phyloP scores from a whole-genome alignment of 352 stramenopile species.

The Phytophthora sojae region DNA sequence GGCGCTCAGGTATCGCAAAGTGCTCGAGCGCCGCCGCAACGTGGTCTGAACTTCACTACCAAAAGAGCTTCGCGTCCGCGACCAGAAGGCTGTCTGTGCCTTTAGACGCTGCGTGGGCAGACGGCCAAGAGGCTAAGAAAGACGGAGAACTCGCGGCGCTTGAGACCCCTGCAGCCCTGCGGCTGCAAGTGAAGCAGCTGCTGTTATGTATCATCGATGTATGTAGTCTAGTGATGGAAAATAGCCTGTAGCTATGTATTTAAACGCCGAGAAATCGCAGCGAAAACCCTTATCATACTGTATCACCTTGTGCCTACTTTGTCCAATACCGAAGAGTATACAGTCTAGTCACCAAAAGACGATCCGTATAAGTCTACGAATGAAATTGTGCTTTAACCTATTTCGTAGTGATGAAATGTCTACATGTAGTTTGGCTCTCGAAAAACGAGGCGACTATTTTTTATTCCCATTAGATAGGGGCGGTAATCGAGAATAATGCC shows the following conservation, averaged over 20 bases:
- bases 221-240: conserved; percentile 21
- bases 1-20: conserved; percentile 45
- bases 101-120: conserved; percentile 12
- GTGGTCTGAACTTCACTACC: conserved; percentile 4
- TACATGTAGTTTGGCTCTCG: no score
- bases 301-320: no score
- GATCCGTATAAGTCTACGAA: no score
- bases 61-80: background rate
- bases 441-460: no score
- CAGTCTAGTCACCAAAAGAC: no score
- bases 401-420: no score
- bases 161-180: background rate
- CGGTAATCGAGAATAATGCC: no score
- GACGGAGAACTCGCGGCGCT: background rate
- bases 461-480: no score
- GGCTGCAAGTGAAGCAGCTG: background rate
- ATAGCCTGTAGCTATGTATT: conserved; percentile 33
- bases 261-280: conserved; percentile 19
- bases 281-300: background rate
- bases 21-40: conserved; percentile 26
- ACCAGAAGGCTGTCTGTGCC: background rate
- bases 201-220: background rate
- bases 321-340: no score
- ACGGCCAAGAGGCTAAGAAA: background rate
- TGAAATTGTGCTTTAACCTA: no score